Evolutionary conservation across 2,329 filamentous ascomycete species (phyloP).

Genomic region (Fusarium acutatum): DNA sequence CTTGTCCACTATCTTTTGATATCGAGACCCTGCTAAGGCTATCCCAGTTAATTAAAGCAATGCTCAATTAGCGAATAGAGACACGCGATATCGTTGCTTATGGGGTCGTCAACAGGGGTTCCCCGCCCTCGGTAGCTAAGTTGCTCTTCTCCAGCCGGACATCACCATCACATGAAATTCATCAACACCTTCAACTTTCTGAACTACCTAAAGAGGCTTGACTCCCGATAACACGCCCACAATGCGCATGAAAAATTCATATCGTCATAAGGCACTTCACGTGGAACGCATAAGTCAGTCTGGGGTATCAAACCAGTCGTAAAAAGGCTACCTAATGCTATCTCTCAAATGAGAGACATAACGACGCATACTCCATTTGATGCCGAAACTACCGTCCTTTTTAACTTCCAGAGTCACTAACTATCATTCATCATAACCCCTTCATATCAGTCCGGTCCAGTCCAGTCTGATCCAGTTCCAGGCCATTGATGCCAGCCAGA

Average conservation of each 20-base stretch:
- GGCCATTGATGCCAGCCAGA: neutral
- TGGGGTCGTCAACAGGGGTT: slow-evolving; percentile 23
- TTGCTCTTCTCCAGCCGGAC: neutral
- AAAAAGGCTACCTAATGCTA: slow-evolving; percentile 26
- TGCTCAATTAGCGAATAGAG: slow-evolving; percentile 9
- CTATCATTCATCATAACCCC: slow-evolving; percentile 28
- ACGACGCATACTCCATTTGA: slow-evolving; percentile 27
- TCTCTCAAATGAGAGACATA: slow-evolving; percentile 4
- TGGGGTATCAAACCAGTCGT: slow-evolving; percentile 36
- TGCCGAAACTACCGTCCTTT: slow-evolving; percentile 19
- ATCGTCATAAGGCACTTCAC: neutral
- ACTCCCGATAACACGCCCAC: neutral
- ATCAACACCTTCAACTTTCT: neutral
- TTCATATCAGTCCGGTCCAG: neutral
- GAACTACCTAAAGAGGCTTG: neutral
- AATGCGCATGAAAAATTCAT: neutral
- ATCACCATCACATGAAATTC: slow-evolving; percentile 22
- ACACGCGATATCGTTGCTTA: neutral
- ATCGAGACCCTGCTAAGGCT: slow-evolving; percentile 17
- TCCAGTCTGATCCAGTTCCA: neutral
- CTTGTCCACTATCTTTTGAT: slow-evolving; percentile 1
- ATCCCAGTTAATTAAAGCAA: slow-evolving; percentile 33
- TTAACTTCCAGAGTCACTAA: slow-evolving; percentile 22
- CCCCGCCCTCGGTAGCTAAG: slow-evolving; percentile 27
- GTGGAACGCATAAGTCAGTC: neutral